phyloP scores from a whole-genome alignment of 176 grass and related monocot genomes.

The sorghum (Sorghum bicolor) region Sorghum_bicolor_NCBIv3 NC_012875.2:55274501-55275000 shows the following conservation, averaged over 20 bases:
- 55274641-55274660: too few species aligned
- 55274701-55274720: too few species aligned
- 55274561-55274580: background rate
- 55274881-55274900: too few species aligned
- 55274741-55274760: background rate
- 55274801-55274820: background rate
- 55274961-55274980: background rate
- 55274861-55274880: too few species aligned
- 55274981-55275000: background rate
- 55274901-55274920: background rate
- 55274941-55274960: background rate
- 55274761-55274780: background rate
- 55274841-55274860: too few species aligned
- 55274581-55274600: background rate
- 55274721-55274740: background rate
- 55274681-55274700: background rate
- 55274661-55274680: too few species aligned
- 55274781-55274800: background rate
- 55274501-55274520: background rate
- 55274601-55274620: background rate
- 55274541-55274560: background rate
- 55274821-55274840: background rate
- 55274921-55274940: background rate
- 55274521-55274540: background rate
- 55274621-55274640: background rate